phyloP scores from a whole-genome alignment of 2,329 filamentous ascomycete genomes.

The Tolypocladium sp. region DNA sequence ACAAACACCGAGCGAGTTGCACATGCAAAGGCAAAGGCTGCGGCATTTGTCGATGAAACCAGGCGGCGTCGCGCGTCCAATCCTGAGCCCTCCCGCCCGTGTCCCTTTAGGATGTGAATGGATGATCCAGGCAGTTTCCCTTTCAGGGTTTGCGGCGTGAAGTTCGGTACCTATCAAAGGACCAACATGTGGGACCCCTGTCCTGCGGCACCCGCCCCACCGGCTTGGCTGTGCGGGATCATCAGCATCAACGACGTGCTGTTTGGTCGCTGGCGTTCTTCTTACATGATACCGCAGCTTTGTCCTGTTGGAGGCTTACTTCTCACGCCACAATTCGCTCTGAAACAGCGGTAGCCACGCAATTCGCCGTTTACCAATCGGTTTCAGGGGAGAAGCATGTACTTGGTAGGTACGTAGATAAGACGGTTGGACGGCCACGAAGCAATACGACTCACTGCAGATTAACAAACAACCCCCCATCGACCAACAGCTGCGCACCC shows the following conservation, averaged over 20 bases:
- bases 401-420: not conserved
- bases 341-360: not conserved
- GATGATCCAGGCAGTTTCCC: not conserved
- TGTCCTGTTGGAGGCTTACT: not conserved
- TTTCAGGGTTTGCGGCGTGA: too few relatives aligned
- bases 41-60: not conserved
- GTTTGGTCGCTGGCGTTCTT: not conserved
- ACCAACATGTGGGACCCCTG: not conserved
- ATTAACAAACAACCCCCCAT: constrained; percentile 86
- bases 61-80: not conserved
- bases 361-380: too few relatives aligned
- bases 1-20: not conserved
- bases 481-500: constrained; percentile 75
- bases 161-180: not conserved
- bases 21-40: not conserved
- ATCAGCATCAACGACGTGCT: not conserved
- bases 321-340: not conserved
- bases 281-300: not conserved
- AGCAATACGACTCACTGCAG: constrained; percentile 48
- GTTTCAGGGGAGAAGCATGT: too few relatives aligned
- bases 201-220: not conserved
- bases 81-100: not conserved
- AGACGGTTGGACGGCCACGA: not conserved
- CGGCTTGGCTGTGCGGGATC: not conserved
- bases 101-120: not conserved